Percentiles rank a stretch among this genome's conserved stretches.
These are phyloP conservation scores for Pistacia integerrima DNA, from an alignment of 345 rosid species.

Conservation along the genomic window DNA sequence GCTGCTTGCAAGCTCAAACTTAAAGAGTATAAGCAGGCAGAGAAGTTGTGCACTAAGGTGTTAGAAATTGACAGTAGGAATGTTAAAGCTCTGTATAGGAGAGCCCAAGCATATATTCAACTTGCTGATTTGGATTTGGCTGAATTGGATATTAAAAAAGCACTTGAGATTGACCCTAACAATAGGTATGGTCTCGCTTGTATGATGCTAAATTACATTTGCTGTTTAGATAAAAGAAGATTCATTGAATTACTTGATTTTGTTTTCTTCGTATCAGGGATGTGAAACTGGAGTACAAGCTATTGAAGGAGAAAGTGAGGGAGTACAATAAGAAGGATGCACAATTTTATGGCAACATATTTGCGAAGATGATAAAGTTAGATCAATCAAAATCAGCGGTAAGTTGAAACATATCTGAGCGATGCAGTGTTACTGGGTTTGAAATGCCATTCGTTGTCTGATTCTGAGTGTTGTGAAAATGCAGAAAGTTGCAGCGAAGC, in stretches of 20 bases:
- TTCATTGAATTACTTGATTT: too few species aligned
- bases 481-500: neutral
- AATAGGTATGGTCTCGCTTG: slow-evolving; percentile 42
- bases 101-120: slow-evolving; percentile 77
- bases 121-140: slow-evolving; percentile 74
- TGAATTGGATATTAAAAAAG: slow-evolving; percentile 70
- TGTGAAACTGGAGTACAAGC: slow-evolving; percentile 72
- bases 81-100: slow-evolving; percentile 77
- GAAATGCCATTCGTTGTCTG: neutral
- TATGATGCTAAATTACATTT: too few species aligned
- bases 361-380: slow-evolving; percentile 62
- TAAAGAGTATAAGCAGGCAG: slow-evolving; percentile 79
- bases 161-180: slow-evolving; percentile 79
- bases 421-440: neutral
- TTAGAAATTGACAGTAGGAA: slow-evolving; percentile 35
- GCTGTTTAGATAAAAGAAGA: too few species aligned
- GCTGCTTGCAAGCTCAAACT: slow-evolving; percentile 87
- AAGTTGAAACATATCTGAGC: neutral
- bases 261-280: slow-evolving; percentile 46
- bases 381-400: slow-evolving; percentile 16
- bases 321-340: slow-evolving; percentile 93
- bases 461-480: neutral
- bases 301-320: slow-evolving; percentile 72
- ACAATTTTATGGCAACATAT: slow-evolving; percentile 75
- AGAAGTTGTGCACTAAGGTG: slow-evolving; percentile 73